Conservation (phyloP, 1,139 yeast species). For the Kazachstania sp. region DNA sequence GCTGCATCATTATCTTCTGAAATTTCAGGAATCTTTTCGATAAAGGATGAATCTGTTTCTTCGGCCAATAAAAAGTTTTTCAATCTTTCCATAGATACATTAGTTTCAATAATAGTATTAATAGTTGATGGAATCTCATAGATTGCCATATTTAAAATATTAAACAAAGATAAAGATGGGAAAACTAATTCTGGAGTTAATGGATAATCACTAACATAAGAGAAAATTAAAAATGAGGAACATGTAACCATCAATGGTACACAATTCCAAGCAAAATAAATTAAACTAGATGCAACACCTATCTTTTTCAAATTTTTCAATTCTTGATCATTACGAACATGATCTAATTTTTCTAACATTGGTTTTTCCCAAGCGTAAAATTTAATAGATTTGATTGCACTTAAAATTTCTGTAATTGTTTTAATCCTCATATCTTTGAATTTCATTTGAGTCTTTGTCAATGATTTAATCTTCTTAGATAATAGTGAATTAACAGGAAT, state of each 20-base stretch:
- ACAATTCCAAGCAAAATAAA: constrained; percentile 53
- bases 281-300: constrained; percentile 40
- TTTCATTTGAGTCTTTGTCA: constrained; percentile 57
- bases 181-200: constrained; percentile 66
- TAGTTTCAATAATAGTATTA: constrained; percentile 48
- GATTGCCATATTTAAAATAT: constrained; percentile 52
- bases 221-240: constrained; percentile 50
- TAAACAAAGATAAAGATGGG: constrained; percentile 59
- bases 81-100: constrained; percentile 53
- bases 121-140: constrained; percentile 49
- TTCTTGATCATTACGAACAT: constrained; percentile 47
- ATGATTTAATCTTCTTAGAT: constrained; percentile 40
- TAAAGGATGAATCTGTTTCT: constrained; percentile 41
- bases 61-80: constrained; percentile 42
- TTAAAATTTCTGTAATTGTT: constrained; percentile 50
- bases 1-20: constrained; percentile 32
- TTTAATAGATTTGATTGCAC: constrained; percentile 60
- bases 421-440: constrained; percentile 54
- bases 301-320: constrained; percentile 40
- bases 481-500: constrained; percentile 50
- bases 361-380: constrained; percentile 71
- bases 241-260: constrained; percentile 62
- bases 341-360: constrained; percentile 42
- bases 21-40: constrained; percentile 33
- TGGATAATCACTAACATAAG: constrained; percentile 39